Evolutionary conservation across 179 eudicot genomes (phyloP), one percentile per base, ranked within the genome.

Genomic region (Camellia oleifera): DNA sequence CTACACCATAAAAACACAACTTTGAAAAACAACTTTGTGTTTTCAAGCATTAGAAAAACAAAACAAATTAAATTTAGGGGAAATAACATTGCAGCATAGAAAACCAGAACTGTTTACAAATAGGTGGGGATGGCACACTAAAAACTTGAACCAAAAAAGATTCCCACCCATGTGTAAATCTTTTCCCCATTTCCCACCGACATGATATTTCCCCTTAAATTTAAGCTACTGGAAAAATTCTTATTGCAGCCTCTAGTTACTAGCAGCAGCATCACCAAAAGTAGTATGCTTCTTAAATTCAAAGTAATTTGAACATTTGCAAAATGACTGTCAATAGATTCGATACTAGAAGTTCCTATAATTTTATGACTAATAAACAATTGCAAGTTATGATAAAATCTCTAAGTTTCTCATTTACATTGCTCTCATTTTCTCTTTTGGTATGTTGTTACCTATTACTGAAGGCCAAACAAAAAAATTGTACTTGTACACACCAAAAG

Each of bases 371-470:
- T 12, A 13, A 1, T 1, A 78, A 44, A 40, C 40, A 54, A 18
- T 15, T 68, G n/a, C 60, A 65, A 77, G 26, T 77, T 32, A 14
- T 11, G 4, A 62, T 10, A 70, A 74, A 74, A 74, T 74, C 3
- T 6, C 4, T 23, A 73, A 20, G 12, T 70, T 73, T 54, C 18
- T 57, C n/a, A 6, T 53, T 9, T 23, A 56, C 44, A 42, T 23
- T 7, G 0, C 42, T 13, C 23, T 13, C 23, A 18, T 2, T 46
- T 71, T 53, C 62, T 20, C 62, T 3, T 52, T 52, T 72, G 45
- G n/a, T 5, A 52, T 6, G 23, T 26, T 10, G 62, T 32, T 32
- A 48, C 13, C 20, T 17, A 18, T 23, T 44, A 50, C 44, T 3
- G 44, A 75, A 2, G 67, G 53, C 13, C 14, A 78, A 68, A 18